A percentile compares a stretch with the other conserved stretches of the same genome.
Conservation (phyloP, 2,329 filamentous ascomycete species). For the Fusarium musae region DNA sequence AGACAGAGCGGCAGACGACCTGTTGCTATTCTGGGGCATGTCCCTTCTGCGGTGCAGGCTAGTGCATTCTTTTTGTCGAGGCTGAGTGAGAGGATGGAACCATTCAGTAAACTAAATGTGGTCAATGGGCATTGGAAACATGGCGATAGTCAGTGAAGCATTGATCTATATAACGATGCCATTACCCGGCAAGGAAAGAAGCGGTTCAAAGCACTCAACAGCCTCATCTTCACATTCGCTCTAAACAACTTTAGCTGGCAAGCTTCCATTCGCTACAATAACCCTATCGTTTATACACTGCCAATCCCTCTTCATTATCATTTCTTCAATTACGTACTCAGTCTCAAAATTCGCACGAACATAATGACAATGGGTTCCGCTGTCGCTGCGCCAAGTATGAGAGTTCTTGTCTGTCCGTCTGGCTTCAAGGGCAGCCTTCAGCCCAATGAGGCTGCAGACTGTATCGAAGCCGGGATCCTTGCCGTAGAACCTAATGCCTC, state of each 20-base stretch:
- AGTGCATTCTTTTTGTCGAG: constrained; percentile 2
- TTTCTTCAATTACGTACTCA: not conserved
- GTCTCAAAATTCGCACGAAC: not conserved
- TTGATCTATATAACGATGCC: constrained; percentile 20
- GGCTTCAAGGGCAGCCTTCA: constrained; percentile 65
- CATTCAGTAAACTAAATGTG: no score
- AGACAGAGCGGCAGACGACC: constrained; percentile 26
- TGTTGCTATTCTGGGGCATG: constrained; percentile 38
- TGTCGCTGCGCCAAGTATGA: constrained; percentile 30
- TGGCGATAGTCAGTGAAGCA: no score
- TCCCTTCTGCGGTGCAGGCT: not conserved
- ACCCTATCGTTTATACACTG: not conserved
- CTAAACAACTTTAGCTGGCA: not conserved
- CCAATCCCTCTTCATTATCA: no score
- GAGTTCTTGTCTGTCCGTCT: constrained; percentile 61
- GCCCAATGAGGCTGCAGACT: constrained; percentile 60
- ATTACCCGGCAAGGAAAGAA: no score
- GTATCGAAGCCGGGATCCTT: constrained; percentile 60
- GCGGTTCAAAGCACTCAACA: not conserved
- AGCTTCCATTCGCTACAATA: constrained; percentile 13
- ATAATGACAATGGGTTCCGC: not conserved
- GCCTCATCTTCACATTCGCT: constrained; percentile 31
- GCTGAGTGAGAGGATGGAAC: constrained; percentile 12
- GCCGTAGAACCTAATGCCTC: constrained; percentile 55
- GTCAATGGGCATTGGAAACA: not conserved